A percentile compares a stretch with the other conserved stretches of the same genome.
Evolutionary conservation across 345 rosid genomes (phyloP).

Genomic region (Eucalyptus tenuipes): DNA sequence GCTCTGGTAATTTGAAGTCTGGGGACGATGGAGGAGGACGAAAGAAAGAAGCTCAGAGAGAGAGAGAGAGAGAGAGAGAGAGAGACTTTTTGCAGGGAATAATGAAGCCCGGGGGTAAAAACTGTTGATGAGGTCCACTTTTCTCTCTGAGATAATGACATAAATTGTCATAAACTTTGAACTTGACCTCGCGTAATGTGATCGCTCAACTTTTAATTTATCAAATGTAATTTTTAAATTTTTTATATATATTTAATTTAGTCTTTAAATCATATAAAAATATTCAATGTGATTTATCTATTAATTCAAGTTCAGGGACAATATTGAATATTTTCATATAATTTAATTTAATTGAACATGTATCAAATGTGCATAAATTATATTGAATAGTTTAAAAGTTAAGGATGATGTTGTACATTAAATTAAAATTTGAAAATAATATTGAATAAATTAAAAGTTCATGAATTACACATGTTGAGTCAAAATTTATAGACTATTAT

Average conservation of each 20-base stretch:
- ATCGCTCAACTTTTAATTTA: accelerated
- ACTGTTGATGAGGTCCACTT: not conserved
- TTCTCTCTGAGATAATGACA: not conserved
- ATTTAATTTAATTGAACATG: too few relatives aligned
- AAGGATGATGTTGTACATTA: accelerated
- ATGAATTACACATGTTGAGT: too few relatives aligned
- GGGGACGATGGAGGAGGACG: not conserved
- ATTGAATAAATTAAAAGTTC: accelerated
- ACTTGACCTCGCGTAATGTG: accelerated
- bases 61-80: not conserved
- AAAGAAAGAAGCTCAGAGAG: not conserved
- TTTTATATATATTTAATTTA: too few relatives aligned
- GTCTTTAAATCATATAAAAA: too few relatives aligned
- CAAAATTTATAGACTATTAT: too few relatives aligned
- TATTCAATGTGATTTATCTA: too few relatives aligned
- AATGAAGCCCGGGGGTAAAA: not conserved
- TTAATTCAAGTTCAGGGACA: accelerated
- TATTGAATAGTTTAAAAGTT: too few relatives aligned
- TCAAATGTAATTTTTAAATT: accelerated
- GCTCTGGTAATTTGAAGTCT: not conserved
- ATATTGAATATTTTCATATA: too few relatives aligned
- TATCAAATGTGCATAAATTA: accelerated
- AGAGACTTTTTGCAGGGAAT: not conserved
- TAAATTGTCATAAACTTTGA: accelerated
- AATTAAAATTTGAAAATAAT: accelerated